A percentile compares a stretch with the other conserved stretches of the same genome.
Conservation (phyloP, 1,284 basidiomycete genomes). For the Sporisorium sorghi region DNA sequence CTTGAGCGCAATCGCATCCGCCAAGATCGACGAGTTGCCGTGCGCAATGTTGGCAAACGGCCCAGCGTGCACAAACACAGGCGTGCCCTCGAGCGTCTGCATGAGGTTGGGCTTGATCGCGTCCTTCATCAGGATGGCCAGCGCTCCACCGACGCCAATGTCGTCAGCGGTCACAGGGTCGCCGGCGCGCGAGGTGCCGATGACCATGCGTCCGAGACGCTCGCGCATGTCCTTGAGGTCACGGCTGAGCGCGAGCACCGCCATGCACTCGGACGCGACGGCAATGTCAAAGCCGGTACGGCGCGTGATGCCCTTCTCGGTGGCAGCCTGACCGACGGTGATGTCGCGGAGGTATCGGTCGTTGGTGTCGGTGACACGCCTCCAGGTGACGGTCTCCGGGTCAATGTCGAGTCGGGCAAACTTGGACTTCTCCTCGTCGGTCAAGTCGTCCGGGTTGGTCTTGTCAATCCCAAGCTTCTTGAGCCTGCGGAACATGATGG, state of each 20-base stretch:
- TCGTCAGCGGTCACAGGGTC: slow-evolving; percentile 96
- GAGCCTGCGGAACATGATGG: slow-evolving; percentile 94
- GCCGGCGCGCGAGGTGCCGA: slow-evolving; percentile 91
- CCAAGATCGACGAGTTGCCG: slow-evolving; percentile 97
- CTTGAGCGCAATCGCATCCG: slow-evolving; percentile 94
- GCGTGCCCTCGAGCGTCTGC: slow-evolving; percentile 98
- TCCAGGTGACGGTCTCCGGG: slow-evolving; percentile 91
- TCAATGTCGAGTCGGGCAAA: slow-evolving; percentile 95
- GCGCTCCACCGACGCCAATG: slow-evolving; percentile 92
- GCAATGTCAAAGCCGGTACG: slow-evolving; percentile 95
- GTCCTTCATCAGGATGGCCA: slow-evolving; percentile 98
- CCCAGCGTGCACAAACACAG: slow-evolving; percentile 98
- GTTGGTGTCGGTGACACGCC: slow-evolving; percentile 95
- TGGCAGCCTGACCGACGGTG: slow-evolving; percentile 87
- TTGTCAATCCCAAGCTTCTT: slow-evolving; percentile 96
- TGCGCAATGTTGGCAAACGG: slow-evolving; percentile 99
- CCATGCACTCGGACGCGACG: slow-evolving; percentile 98
- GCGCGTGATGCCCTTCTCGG: slow-evolving; percentile 89
- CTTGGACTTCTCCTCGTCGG: slow-evolving; percentile 87
- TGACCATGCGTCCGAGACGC: slow-evolving; percentile 91
- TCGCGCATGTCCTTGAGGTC: slow-evolving; percentile 91
- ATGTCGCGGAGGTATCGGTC: slow-evolving; percentile 96
- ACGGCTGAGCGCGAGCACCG: slow-evolving; percentile 91
- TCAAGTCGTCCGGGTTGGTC: slow-evolving; percentile 90
- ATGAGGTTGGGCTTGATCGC: slow-evolving; percentile 99